Evolutionary conservation across 768 basidiomycete genomes (phyloP), one percentile per base, ranked within the genome.

Genomic region (Mycena floridula): DNA sequence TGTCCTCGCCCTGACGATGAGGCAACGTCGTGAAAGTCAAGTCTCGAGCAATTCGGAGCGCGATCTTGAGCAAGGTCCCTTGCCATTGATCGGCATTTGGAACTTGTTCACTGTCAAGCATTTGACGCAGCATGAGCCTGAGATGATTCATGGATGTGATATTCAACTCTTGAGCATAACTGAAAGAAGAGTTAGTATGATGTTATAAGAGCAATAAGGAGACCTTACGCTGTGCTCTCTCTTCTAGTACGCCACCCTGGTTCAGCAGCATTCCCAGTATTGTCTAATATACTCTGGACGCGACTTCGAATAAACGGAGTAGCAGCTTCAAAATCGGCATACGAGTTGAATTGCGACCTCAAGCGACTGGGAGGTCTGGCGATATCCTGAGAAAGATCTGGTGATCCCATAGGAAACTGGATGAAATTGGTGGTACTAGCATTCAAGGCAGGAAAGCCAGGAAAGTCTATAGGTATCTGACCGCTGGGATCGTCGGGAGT

Each of bases 21-120:
- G 75, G 73, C 21, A 74, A 59, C 5, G 73, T 56, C 3, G 85
- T 85, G 59, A 92, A 89, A 0, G 89, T 86, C 46, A 94, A 70
- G 45, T 90, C 88, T 18, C 82, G 80, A 3, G 93, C 89, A 36
- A 95, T 88, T 30, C 85, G 81, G 38, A 97, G 77, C 1, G 94
- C 82, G 15, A 98, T 70, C 53, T 74, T 81, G 39, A 91, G 71
- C 8, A 99, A 69, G 0, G 81, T 82, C 45, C 84, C 82, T 59
- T 93, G 89, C 96, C 96, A 99, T 52, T 93, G 85, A 45, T 69
- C 73, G 39, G 87, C 62, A 50, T 94, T 83, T 3, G 91, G 85
- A 23, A 99, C 85, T 35, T 77, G 66, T 56, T 91, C 92, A 25
- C 78, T 81, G 3, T 77, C 81, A 20, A 98, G 75, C 75, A 92